phyloP scores from a whole-genome alignment of 2,329 filamentous ascomycete species.

The Thelonectria olida region DNA sequence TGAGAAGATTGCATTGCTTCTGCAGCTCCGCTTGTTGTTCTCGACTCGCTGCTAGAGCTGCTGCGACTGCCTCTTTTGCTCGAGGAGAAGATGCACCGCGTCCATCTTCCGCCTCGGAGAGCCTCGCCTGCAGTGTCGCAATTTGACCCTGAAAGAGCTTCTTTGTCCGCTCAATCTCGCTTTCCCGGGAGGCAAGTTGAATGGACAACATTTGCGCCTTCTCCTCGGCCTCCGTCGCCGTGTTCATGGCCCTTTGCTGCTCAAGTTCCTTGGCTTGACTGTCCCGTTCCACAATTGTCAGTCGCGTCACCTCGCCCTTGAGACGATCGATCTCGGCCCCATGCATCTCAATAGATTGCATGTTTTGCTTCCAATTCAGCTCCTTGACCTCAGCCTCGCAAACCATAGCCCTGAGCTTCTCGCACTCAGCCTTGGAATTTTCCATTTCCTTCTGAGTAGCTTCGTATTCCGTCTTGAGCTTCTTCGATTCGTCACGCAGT shows the following conservation, averaged over 20 bases:
- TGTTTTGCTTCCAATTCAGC: conserved; percentile 68
- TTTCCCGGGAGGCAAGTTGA: conserved; percentile 62
- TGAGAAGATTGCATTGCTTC: conserved; percentile 59
- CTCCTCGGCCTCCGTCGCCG: conserved; percentile 66
- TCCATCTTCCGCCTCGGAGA: conserved; percentile 51
- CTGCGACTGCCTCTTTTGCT: conserved; percentile 53
- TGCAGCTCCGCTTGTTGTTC: conserved; percentile 64
- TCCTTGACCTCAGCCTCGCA: conserved; percentile 76
- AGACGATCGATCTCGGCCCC: conserved; percentile 69
- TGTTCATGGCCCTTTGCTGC: conserved; percentile 64
- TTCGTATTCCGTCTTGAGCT: conserved; percentile 67
- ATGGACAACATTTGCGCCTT: conserved; percentile 67
- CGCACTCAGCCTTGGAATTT: conserved; percentile 66
- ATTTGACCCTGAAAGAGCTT: conserved; percentile 60
- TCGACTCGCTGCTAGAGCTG: conserved; percentile 59
- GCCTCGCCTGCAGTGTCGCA: conserved; percentile 54
- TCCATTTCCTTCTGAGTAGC: conserved; percentile 66
- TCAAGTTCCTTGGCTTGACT: conserved; percentile 72
- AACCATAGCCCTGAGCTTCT: conserved; percentile 72
- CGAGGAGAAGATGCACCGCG: conserved; percentile 37
- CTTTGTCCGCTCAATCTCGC: conserved; percentile 55
- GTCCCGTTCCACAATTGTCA: conserved; percentile 69
- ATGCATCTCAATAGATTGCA: conserved; percentile 70
- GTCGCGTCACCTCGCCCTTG: conserved; percentile 65
- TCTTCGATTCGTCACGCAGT: conserved; percentile 76